These are phyloP conservation scores for Nematodospora anomalae DNA, from an alignment of 1,139 yeast genomes.

Conservation along the genomic window DNA sequence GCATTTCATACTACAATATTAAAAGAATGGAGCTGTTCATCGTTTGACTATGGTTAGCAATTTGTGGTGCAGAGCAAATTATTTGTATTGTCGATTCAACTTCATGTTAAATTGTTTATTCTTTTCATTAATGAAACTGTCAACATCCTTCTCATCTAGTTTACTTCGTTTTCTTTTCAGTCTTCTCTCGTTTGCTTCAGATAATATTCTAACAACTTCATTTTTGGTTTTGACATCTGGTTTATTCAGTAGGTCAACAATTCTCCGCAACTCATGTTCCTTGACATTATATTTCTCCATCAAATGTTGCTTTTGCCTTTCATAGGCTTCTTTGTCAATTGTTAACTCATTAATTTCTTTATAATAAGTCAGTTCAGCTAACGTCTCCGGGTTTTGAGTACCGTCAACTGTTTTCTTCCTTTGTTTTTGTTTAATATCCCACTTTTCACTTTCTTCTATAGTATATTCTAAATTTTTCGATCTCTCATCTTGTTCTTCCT, in stretches of 20 bases:
- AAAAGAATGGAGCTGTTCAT: no score
- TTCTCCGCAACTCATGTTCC: slow-evolving; percentile 2
- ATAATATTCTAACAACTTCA: slow-evolving; percentile 37
- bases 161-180: slow-evolving; percentile 28
- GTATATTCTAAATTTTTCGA: slow-evolving; percentile 40
- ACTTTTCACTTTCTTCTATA: slow-evolving; percentile 64
- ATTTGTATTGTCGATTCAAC: slow-evolving; percentile 54
- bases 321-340: slow-evolving; percentile 46
- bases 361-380: slow-evolving; percentile 57
- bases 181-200: slow-evolving; percentile 35
- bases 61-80: no score
- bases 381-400: slow-evolving; percentile 43
- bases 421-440: slow-evolving; percentile 49
- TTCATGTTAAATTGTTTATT: slow-evolving; percentile 79
- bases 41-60: no score
- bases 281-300: slow-evolving; percentile 8
- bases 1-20: no score
- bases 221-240: slow-evolving; percentile 20
- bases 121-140: slow-evolving; percentile 62
- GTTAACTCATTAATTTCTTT: slow-evolving; percentile 42
- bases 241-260: slow-evolving; percentile 13
- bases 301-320: slow-evolving; percentile 15
- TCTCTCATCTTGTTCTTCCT: slow-evolving; percentile 4
- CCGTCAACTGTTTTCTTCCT: slow-evolving; percentile 17
- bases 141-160: slow-evolving; percentile 34